These are phyloP conservation scores for Colletotrichum musae DNA, from an alignment of 2,329 filamentous ascomycete species.

Conservation along the genomic window DNA sequence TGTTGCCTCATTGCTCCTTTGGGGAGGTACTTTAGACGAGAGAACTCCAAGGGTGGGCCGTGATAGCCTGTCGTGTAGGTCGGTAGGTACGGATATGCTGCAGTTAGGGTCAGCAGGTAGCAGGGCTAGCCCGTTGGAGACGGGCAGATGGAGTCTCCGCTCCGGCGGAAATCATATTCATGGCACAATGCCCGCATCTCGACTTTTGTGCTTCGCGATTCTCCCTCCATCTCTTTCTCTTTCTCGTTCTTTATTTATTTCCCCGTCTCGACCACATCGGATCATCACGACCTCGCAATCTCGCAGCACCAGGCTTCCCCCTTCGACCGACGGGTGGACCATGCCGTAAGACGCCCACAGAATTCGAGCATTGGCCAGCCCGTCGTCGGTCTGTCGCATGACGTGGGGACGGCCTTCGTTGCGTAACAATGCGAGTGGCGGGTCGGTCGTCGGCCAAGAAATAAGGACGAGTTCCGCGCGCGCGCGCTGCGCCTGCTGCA, in stretches of 20 bases:
- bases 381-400: conserved; percentile 30
- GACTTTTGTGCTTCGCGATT: neutral
- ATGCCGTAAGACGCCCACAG: conserved; percentile 1
- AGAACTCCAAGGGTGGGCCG: too few species aligned
- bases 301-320: conserved; percentile 22
- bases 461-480: conserved; percentile 21
- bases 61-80: too few species aligned
- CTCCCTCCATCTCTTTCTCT: too few species aligned
- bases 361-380: conserved; percentile 18
- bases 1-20: conserved; percentile 14
- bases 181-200: conserved; percentile 6
- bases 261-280: conserved; percentile 23
- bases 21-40: too few species aligned
- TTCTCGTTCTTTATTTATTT: conserved; percentile 7
- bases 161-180: conserved; percentile 26
- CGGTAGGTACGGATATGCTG: neutral
- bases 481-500: conserved; percentile 1
- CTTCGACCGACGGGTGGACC: conserved; percentile 3
- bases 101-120: neutral
- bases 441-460: conserved; percentile 25
- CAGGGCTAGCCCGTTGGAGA: too few species aligned
- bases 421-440: conserved; percentile 38
- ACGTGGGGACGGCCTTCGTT: conserved; percentile 33
- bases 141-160: neutral
- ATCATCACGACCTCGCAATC: conserved; percentile 22